Evolutionary conservation across 2,329 filamentous ascomycete genomes (phyloP).

Genomic region (Didymella exigua): DNA sequence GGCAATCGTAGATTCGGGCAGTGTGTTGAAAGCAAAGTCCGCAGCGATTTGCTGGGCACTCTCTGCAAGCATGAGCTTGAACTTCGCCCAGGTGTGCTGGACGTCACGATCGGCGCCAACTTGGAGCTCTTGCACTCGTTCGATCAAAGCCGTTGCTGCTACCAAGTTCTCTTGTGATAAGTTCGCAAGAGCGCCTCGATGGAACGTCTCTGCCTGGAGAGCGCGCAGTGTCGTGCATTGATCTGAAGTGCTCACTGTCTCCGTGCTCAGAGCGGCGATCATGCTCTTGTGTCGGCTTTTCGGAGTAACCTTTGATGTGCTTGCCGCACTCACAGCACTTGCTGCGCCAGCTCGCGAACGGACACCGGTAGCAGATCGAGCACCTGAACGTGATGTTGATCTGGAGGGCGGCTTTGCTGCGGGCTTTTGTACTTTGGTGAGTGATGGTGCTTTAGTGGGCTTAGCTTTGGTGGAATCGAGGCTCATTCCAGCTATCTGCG

Average conservation of each 20-base stretch:
- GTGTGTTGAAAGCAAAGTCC: conserved; percentile 84
- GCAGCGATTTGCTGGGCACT: conserved; percentile 74
- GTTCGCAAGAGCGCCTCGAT: conserved; percentile 56
- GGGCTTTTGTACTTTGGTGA: conserved; percentile 32
- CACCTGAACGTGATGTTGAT: conserved; percentile 11
- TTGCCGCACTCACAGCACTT: conserved; percentile 21
- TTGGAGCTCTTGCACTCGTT: conserved; percentile 32
- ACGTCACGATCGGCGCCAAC: conserved; percentile 50
- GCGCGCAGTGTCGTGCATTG: conserved; percentile 49
- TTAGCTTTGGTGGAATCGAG: conserved; percentile 33
- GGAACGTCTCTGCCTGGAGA: conserved; percentile 57
- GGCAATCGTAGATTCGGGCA: conserved; percentile 91
- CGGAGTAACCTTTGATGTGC: conserved; percentile 11
- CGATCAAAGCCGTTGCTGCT: conserved; percentile 37
- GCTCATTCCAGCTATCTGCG: conserved; percentile 51
- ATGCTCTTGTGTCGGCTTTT: conserved; percentile 21
- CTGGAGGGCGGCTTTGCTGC: conserved; percentile 21
- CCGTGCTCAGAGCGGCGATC: conserved; percentile 7
- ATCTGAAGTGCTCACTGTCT: conserved; percentile 27
- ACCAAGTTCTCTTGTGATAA: conserved; percentile 40
- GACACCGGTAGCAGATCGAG: conserved; percentile 20
- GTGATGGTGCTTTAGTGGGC: conserved; percentile 14
- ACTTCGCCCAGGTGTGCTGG: conserved; percentile 65
- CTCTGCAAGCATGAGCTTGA: conserved; percentile 70
- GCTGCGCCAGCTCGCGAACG: conserved; percentile 23